Evolutionary conservation across 2,329 filamentous ascomycete genomes (phyloP).

Genomic region (Fusarium caatingaense): DNA sequence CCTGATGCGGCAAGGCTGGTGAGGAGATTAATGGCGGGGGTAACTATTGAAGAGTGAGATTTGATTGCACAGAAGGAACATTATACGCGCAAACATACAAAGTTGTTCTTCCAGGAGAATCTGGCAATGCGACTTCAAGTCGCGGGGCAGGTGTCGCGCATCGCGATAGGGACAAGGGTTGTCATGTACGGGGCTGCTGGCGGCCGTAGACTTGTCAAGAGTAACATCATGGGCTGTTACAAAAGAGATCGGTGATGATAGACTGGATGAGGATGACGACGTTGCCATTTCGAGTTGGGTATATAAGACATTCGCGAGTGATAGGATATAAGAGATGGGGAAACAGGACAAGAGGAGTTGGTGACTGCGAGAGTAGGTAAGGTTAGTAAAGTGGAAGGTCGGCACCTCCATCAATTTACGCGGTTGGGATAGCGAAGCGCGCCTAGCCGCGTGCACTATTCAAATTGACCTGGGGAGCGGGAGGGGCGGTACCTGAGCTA

Average conservation of each 20-base stretch:
- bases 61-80: not conserved
- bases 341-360: not conserved
- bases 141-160: constrained; percentile 68
- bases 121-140: constrained; percentile 73
- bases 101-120: constrained; percentile 82
- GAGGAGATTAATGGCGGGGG: constrained; percentile 70
- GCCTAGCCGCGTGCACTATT: constrained; percentile 30
- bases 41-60: constrained; percentile 41
- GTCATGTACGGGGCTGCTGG: constrained; percentile 51
- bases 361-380: not conserved
- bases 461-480: constrained; percentile 6
- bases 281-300: constrained; percentile 38
- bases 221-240: constrained; percentile 50
- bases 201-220: constrained; percentile 49
- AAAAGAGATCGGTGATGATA: constrained; percentile 52
- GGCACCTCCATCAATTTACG: constrained; percentile 30
- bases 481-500: constrained; percentile 37
- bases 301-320: constrained; percentile 26
- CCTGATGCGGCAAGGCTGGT: constrained; percentile 71
- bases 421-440: constrained; percentile 36
- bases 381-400: not conserved
- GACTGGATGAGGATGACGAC: constrained; percentile 36
- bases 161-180: constrained; percentile 60
- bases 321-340: not conserved
- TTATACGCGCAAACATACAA: constrained; percentile 58